A percentile compares a stretch with the other conserved stretches of the same genome.
These are phyloP conservation scores for Neocatenulostroma microsporum DNA, from an alignment of 2,329 filamentous ascomycete genomes.

Conservation along the genomic window DNA sequence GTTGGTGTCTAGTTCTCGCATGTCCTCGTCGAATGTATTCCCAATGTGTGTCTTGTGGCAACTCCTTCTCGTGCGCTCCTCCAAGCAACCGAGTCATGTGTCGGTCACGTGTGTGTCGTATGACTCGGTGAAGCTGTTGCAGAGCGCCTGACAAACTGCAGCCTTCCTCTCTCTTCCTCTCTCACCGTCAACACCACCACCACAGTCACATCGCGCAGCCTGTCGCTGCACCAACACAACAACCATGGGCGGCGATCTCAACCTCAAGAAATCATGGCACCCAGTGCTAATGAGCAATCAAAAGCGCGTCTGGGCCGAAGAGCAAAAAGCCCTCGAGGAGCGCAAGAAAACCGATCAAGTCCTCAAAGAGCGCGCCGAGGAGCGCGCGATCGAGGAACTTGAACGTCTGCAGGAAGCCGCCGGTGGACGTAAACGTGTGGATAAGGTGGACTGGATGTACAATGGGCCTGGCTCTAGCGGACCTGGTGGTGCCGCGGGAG, in stretches of 20 bases:
- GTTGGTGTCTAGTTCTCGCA: too few species aligned
- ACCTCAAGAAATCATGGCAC: conserved; percentile 89
- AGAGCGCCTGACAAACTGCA: too few species aligned
- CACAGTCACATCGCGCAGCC: neutral
- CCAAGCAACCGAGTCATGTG: too few species aligned
- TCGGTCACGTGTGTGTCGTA: too few species aligned
- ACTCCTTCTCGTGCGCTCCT: too few species aligned
- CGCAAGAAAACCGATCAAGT: conserved; percentile 89
- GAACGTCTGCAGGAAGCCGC: conserved; percentile 82
- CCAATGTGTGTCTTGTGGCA: too few species aligned
- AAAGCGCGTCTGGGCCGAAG: conserved; percentile 80
- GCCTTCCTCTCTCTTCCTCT: too few species aligned
- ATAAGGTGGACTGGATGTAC: conserved; percentile 98
- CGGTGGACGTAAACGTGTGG: conserved; percentile 69
- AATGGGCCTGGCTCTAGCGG: conserved; percentile 72
- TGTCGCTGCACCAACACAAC: conserved; percentile 16
- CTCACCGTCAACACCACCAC: neutral
- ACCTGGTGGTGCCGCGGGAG: conserved; percentile 51
- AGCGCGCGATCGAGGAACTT: conserved; percentile 84
- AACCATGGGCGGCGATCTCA: conserved; percentile 90
- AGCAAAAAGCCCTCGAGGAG: conserved; percentile 87
- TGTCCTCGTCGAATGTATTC: too few species aligned
- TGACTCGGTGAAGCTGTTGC: too few species aligned
- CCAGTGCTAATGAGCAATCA: conserved; percentile 86
- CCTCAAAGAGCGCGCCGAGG: conserved; percentile 87